A percentile compares a stretch with the other conserved stretches of the same genome.
Conservation (phyloP, 164 flowering plant species). For the Umbellularia californica region DNA sequence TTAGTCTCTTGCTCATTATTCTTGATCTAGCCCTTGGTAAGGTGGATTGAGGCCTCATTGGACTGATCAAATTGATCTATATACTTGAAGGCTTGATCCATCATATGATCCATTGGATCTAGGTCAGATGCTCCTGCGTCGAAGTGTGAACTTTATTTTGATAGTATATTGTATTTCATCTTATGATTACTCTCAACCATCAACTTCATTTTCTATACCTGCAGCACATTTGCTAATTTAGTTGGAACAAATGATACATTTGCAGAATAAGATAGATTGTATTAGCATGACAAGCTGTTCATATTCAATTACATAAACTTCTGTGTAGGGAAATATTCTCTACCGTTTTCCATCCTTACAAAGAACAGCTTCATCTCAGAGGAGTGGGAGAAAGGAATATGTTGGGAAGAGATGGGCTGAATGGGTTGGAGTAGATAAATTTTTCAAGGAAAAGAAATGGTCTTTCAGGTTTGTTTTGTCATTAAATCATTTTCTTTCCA, state of each 20-base stretch:
- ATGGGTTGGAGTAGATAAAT: conserved; percentile 60
- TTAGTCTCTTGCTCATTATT: no score
- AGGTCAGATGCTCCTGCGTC: no score
- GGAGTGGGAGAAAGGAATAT: conserved; percentile 70
- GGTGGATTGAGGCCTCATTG: no score
- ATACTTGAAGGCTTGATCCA: no score
- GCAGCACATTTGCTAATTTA: not conserved
- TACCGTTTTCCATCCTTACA: conserved; percentile 91
- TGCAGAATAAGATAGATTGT: not conserved
- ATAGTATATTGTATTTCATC: not conserved
- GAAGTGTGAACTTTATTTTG: not conserved
- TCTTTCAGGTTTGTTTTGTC: conserved; percentile 59
- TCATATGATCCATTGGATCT: no score
- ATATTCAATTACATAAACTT: conserved; percentile 1
- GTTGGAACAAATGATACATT: not conserved
- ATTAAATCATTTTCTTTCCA: not conserved
- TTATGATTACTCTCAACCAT: not conserved
- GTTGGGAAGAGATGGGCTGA: conserved; percentile 81
- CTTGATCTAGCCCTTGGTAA: no score
- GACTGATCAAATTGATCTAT: no score
- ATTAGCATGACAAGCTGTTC: not conserved
- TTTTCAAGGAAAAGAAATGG: conserved; percentile 80
- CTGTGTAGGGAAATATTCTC: conserved; percentile 78
- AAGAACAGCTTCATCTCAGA: conserved; percentile 68
- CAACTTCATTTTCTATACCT: not conserved